These are phyloP conservation scores for Stygiomarasmius scandens DNA, from an alignment of 1,284 basidiomycete genomes.

Conservation along the genomic window DNA sequence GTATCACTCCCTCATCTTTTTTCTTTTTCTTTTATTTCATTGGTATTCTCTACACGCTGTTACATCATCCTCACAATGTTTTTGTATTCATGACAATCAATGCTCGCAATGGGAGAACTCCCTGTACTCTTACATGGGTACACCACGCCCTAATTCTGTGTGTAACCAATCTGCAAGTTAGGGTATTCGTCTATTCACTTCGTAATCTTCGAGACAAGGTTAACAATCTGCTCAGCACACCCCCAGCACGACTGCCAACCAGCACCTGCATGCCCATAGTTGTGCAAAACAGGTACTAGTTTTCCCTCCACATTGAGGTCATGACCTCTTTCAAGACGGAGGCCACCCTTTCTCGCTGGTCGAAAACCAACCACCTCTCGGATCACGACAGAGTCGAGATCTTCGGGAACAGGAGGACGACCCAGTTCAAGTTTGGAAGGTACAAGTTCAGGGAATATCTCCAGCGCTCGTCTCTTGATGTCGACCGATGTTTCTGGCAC, in stretches of 20 bases:
- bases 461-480: slow-evolving; percentile 23
- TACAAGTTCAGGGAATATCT: slow-evolving; percentile 20
- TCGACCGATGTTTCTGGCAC: slow-evolving; percentile 19
- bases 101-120: slow-evolving; percentile 15
- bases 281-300: slow-evolving; percentile 21
- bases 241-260: slow-evolving; percentile 27
- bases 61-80: slow-evolving; percentile 28
- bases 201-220: not conserved
- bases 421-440: slow-evolving; percentile 5
- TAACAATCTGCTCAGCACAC: slow-evolving; percentile 21
- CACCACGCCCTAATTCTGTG: no score
- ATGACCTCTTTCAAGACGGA: slow-evolving; percentile 20
- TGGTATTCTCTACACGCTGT: slow-evolving; percentile 51
- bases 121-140: not conserved
- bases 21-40: slow-evolving; percentile 44
- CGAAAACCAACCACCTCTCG: slow-evolving; percentile 22
- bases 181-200: no score
- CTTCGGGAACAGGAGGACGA: slow-evolving; percentile 15
- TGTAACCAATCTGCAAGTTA: no score
- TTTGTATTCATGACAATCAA: slow-evolving; percentile 60
- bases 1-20: slow-evolving; percentile 50
- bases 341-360: slow-evolving; percentile 22
- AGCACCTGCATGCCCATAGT: slow-evolving; percentile 24
- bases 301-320: slow-evolving; percentile 8
- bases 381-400: slow-evolving; percentile 21